phyloP scores from a whole-genome alignment of 2,329 filamentous ascomycete species.

The Colletotrichum ledebouriae region DNA sequence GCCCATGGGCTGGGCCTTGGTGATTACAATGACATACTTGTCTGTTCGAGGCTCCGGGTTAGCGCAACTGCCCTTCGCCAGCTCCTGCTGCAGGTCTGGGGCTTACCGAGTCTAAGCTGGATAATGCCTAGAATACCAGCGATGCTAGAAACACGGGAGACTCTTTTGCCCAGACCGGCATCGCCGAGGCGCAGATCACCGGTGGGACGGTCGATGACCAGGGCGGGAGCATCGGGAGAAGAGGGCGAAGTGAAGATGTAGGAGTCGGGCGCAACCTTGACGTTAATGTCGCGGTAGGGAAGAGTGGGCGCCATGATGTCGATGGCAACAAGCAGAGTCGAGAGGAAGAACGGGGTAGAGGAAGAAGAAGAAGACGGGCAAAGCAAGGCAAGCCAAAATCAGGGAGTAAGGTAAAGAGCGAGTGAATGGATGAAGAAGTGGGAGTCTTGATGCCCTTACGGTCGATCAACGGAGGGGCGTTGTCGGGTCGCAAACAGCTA shows the following conservation, averaged over 20 bases:
- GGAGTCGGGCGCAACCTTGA: conserved; percentile 90
- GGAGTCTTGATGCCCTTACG: conserved; percentile 16
- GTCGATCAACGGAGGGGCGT: conserved; percentile 26
- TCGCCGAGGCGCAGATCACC: conserved; percentile 90
- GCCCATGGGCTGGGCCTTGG: conserved; percentile 91
- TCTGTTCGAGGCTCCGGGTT: conserved; percentile 61
- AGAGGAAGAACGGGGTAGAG: not conserved
- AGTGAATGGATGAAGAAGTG: conserved; percentile 15
- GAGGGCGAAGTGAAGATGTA: conserved; percentile 98
- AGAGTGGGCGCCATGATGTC: conserved; percentile 58
- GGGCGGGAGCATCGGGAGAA: conserved; percentile 86
- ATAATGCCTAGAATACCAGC: conserved; percentile 95
- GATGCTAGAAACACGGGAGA: conserved; percentile 85
- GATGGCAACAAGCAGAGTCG: conserved; percentile 18
- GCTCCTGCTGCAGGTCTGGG: not conserved
- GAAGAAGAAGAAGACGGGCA: conserved; percentile 6
- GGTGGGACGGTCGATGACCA: conserved; percentile 91
- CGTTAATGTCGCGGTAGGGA: conserved; percentile 96
- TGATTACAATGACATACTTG: conserved; percentile 98
- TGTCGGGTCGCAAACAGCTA: conserved; percentile 26
- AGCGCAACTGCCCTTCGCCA: conserved; percentile 12
- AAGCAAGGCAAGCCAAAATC: conserved; percentile 9
- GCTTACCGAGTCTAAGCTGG: conserved; percentile 87
- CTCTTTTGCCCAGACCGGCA: conserved; percentile 81
- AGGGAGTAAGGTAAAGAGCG: conserved; percentile 18